A percentile compares a stretch with the other conserved stretches of the same genome.
Evolutionary conservation across 345 rosid genomes (phyloP).

Genomic region (Clarkia xantiana): DNA sequence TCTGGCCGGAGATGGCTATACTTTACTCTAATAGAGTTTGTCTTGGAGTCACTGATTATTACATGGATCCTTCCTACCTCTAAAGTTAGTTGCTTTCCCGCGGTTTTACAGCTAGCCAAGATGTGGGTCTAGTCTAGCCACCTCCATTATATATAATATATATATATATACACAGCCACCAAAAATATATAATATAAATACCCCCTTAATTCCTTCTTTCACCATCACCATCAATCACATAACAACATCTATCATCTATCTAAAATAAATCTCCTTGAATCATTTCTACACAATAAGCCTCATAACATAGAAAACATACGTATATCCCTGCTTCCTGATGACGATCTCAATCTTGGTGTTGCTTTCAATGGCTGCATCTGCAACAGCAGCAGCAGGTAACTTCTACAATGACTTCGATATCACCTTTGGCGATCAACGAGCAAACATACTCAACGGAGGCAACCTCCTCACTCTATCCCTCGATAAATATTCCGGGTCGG

Average conservation of each 20-base stretch:
- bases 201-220: too few species aligned
- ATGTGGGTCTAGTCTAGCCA: too few species aligned
- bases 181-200: too few species aligned
- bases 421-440: conserved; percentile 23
- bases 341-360: not conserved
- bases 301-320: not conserved
- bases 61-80: not conserved
- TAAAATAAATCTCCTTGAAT: not conserved
- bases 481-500: conserved; percentile 35
- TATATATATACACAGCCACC: too few species aligned
- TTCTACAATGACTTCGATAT: conserved; percentile 7
- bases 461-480: conserved; percentile 22
- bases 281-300: not conserved
- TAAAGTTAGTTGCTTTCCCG: too few species aligned
- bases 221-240: too few species aligned
- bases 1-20: too few species aligned
- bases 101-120: too few species aligned
- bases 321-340: not conserved
- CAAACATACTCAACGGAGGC: conserved; percentile 26
- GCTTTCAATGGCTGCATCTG: not conserved
- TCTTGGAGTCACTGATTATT: not conserved
- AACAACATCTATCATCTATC: too few species aligned
- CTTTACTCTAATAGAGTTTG: too few species aligned
- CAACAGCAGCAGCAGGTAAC: conserved; percentile 6
- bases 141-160: too few species aligned